A percentile compares a stretch with the other conserved stretches of the same genome.
Evolutionary conservation across 108 stramenopile genomes (phyloP).

Genomic region (Discostella pseudostelligera): DNA sequence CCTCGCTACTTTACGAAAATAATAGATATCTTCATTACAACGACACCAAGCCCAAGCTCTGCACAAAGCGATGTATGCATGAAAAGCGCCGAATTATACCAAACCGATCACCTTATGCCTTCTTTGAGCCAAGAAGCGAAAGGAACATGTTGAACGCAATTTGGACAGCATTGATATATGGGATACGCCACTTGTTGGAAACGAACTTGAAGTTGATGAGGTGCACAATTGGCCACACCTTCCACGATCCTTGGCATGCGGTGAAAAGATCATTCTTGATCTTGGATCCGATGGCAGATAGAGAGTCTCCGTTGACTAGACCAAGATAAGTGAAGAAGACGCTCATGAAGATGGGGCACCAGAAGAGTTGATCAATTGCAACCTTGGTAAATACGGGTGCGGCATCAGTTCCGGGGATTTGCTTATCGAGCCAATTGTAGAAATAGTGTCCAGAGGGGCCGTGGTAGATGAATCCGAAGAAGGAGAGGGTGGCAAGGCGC

Average conservation of each 20-base stretch:
- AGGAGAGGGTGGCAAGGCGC: slow-evolving; percentile 90
- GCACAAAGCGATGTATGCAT: too few relatives aligned
- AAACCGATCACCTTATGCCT: slow-evolving; percentile 20
- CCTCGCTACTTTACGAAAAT: too few relatives aligned
- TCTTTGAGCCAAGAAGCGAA: slow-evolving; percentile 93
- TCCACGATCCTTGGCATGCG: slow-evolving; percentile 96
- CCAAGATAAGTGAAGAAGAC: slow-evolving; percentile 99
- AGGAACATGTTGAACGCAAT: slow-evolving; percentile 99
- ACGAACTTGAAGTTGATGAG: slow-evolving; percentile 97
- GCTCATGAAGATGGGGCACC: slow-evolving; percentile 96
- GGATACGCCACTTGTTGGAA: slow-evolving; percentile 92
- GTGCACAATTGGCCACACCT: slow-evolving; percentile 97
- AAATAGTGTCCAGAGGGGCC: slow-evolving; percentile 98
- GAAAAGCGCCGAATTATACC: too few relatives aligned
- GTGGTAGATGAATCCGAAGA: slow-evolving; percentile 96
- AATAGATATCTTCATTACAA: too few relatives aligned
- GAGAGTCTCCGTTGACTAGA: slow-evolving; percentile 87
- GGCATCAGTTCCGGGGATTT: slow-evolving; percentile 84
- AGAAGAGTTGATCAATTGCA: slow-evolving; percentile 92
- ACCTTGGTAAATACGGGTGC: slow-evolving; percentile 87
- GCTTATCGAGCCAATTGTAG: slow-evolving; percentile 95
- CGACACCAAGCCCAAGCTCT: too few relatives aligned
- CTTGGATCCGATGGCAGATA: slow-evolving; percentile 83
- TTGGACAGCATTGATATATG: slow-evolving; percentile 98
- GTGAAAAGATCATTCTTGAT: slow-evolving; percentile 91